Base-by-base conservation (phyloP, 768 basidiomycete species). In the Panaeolus papilionaceus region DNA sequence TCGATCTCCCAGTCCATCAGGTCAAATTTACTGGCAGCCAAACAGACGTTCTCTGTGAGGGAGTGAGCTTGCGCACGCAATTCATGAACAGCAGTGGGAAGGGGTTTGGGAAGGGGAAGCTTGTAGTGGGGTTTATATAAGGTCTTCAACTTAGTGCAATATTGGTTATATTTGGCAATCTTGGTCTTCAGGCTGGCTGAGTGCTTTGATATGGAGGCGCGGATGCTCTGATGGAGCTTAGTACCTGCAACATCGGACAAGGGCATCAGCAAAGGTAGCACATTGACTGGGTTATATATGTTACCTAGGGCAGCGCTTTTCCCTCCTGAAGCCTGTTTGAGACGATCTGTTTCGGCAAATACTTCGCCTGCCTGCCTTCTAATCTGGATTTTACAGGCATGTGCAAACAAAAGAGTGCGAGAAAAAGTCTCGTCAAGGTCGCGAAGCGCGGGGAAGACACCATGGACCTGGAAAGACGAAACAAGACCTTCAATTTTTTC, bases 331-430 rank as follows among this genome's bases (percentile, higher is more conserved):
- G 80, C 76, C n/a, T 73, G 74, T 61, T 79, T 74, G 1, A 79
- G 70, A 20, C 68, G 73, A 16, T 82, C 79, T 75, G 75, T 78
- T 54, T 81, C 79, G 38, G 78, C 77, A 61, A 82, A 80, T 10
- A 72, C 73, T 0, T 74, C 71, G 23, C 80, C 75, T 0, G 75
- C 77, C 8, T 72, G 68, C 64, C 78, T 77, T 0, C 75, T 69
- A 4, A 82, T 79, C 65, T 78, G 80, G 40, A 81, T 78, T 67
- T 83, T 83, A 40, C 81, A 70, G 66, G 81, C 78, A 0, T 76
- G 71, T 1, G 77, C 76, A 40, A 79, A 69, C 3, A 83, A 64
- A 0, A 83, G 73, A 0, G 67, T 70, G 0, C 65, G 68, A 9
- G 80, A 72, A 66, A 81, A 81, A 3, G 77, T 71, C 3, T 76